Evolutionary conservation across 2,329 filamentous ascomycete genomes (phyloP).

Genomic region (Penicillium sp.): DNA sequence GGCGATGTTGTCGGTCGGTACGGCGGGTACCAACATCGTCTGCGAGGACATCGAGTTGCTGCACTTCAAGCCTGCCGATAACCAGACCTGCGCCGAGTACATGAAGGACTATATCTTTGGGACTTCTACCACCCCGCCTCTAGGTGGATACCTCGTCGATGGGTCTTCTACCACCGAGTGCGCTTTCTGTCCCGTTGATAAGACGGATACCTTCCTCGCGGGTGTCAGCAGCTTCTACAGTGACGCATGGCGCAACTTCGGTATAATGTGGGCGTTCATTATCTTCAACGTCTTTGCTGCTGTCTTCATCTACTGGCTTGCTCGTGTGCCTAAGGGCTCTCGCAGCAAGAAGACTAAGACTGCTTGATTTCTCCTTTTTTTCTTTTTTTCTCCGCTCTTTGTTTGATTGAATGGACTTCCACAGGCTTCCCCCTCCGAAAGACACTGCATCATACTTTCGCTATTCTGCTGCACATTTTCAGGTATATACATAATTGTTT

Average conservation of each 20-base stretch:
- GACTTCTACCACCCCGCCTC: background rate
- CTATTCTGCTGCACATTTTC: background rate
- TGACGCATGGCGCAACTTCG: slow-evolving; percentile 65
- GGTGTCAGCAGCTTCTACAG: slow-evolving; percentile 42
- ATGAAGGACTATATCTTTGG: slow-evolving; percentile 40
- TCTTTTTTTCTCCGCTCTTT: background rate
- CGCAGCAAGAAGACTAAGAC: slow-evolving; percentile 26
- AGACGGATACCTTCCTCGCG: slow-evolving; percentile 49
- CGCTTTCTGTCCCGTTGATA: slow-evolving; percentile 47
- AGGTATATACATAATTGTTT: background rate
- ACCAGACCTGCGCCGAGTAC: slow-evolving; percentile 58
- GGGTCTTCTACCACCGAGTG: slow-evolving; percentile 46
- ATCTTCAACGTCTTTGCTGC: slow-evolving; percentile 60
- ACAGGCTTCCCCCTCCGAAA: background rate
- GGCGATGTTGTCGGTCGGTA: slow-evolving; percentile 42
- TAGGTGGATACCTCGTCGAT: slow-evolving; percentile 46
- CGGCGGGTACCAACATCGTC: slow-evolving; percentile 29
- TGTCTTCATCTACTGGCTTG: slow-evolving; percentile 60
- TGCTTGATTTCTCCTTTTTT: background rate
- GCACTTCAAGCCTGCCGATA: slow-evolving; percentile 49
- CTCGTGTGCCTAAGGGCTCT: slow-evolving; percentile 50
- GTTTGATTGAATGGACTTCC: background rate
- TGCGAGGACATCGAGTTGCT: slow-evolving; percentile 36
- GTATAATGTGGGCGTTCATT: slow-evolving; percentile 65
- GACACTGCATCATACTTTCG: background rate